A percentile compares a stretch with the other conserved stretches of the same genome.
Evolutionary conservation across 192 early-diverging fungal species (phyloP).

Genomic region (Thamnidium elegans): DNA sequence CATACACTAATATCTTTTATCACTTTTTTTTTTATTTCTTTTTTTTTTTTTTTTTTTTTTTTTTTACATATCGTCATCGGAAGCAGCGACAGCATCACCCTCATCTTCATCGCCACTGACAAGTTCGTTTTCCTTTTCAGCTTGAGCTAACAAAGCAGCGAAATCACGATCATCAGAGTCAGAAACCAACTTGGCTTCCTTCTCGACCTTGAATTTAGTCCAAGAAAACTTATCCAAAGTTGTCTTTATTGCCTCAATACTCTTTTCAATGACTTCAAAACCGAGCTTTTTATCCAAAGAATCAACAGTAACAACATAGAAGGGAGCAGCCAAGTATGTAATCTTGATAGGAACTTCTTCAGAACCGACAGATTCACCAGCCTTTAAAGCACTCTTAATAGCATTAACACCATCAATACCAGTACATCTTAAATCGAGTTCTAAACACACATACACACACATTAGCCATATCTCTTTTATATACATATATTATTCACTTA

Average conservation of each 20-base stretch:
- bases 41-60: background rate
- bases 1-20: too few relatives aligned
- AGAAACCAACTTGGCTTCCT: conserved; percentile 87
- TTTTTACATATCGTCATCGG: conserved; percentile 40
- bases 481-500: conserved; percentile 28
- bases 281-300: conserved; percentile 81
- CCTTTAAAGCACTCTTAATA: conserved; percentile 84
- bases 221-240: conserved; percentile 68
- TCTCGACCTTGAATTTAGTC: conserved; percentile 75
- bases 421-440: conserved; percentile 92
- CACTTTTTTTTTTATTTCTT: too few relatives aligned
- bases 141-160: conserved; percentile 81
- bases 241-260: conserved; percentile 78
- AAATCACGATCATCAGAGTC: conserved; percentile 95
- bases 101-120: conserved; percentile 91
- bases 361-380: conserved; percentile 81
- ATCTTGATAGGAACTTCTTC: conserved; percentile 77
- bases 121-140: conserved; percentile 89
- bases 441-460: conserved; percentile 32
- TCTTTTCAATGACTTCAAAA: conserved; percentile 86
- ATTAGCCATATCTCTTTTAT: background rate
- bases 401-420: conserved; percentile 95
- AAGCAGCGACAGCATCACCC: conserved; percentile 59
- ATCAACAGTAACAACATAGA: conserved; percentile 89
- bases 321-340: conserved; percentile 89